Base-by-base conservation (phyloP, 2,329 filamentous ascomycete species). In the Diaporthe sp. region DNA sequence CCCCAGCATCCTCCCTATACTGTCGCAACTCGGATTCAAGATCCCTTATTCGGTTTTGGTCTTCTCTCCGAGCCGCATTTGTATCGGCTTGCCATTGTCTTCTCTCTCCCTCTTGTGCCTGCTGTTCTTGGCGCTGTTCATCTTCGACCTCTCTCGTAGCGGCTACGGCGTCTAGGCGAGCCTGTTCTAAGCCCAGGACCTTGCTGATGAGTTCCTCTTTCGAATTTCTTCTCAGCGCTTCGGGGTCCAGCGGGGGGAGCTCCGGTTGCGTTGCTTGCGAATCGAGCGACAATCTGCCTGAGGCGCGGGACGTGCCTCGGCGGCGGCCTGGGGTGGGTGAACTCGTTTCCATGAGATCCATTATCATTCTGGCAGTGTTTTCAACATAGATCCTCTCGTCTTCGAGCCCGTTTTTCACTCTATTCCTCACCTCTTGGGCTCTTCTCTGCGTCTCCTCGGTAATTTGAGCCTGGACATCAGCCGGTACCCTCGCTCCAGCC, bases 351-450 rank as follows among this genome's bases (percentile, higher is more conserved):
- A 69, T 55, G n/a, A 69, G 34, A n/a, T 34, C 31, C 17, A 55
- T 28, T 55, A 69, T 69, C 25, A 28, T 25, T 19, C 13, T 39
- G n/a, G 34, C 46, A 4, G 65, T 55, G 46, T 39, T 55, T 15
- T 42, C 65, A 34, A 69, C 17, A 42, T 28, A 69, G 15, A 12
- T 39, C 9, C n/a, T 55, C 65, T 69, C 65, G 49, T 69, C 65
- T 4, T 5, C 34, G 34, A 69, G 65, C 12, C 46, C 49, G 15
- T 13, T 28, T 10, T 25, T 42, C 49, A 69, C 49, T 25, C 2
- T 55, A 6, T 28, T n/a, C 22, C 34, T 42, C 4, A 34, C 10
- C 22, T 12, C 65, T 17, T 28, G 34, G 49, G 13, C 19, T 69
- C 46, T 53, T 42, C n/a, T 22, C 31, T 39, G 19, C n/a, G 34